A percentile compares a stretch with the other conserved stretches of the same genome.
These are phyloP conservation scores for Psophocarpus tetragonolobus DNA, from an alignment of 306 rosid species.

Conservation along the genomic window DNA sequence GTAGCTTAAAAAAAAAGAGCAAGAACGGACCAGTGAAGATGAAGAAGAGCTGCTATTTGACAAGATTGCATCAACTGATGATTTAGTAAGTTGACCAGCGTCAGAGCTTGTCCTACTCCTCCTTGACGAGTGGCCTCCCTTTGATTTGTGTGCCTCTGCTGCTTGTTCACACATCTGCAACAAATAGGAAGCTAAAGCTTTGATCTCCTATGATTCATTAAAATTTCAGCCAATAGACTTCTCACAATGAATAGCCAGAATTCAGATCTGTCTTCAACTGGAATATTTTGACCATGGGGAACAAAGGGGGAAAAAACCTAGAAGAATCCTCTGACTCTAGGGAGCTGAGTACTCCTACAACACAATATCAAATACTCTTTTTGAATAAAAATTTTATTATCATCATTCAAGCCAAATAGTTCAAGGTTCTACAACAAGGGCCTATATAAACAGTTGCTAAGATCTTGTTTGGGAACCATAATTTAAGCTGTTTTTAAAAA, in stretches of 20 bases:
- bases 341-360: background rate
- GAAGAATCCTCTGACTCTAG: background rate
- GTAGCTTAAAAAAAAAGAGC: background rate
- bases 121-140: constrained; percentile 73
- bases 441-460: background rate
- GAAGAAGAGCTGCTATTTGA: constrained; percentile 48
- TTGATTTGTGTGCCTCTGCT: constrained; percentile 92
- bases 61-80: constrained; percentile 88
- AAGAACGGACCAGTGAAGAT: constrained; percentile 38
- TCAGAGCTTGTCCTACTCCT: constrained; percentile 71
- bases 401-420: background rate
- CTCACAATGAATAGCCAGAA: constrained; percentile 25
- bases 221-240: constrained; percentile 26
- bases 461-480: too few relatives aligned
- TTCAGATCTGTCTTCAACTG: constrained; percentile 9
- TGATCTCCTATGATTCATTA: constrained; percentile 7
- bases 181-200: constrained; percentile 28
- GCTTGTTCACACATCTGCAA: constrained; percentile 97
- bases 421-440: background rate
- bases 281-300: background rate
- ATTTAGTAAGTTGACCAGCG: constrained; percentile 58
- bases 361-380: background rate
- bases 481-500: too few relatives aligned
- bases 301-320: background rate
- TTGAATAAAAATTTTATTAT: background rate